Conservation (phyloP, 129 eudicot species). For the Centaurea solstitialis region DNA sequence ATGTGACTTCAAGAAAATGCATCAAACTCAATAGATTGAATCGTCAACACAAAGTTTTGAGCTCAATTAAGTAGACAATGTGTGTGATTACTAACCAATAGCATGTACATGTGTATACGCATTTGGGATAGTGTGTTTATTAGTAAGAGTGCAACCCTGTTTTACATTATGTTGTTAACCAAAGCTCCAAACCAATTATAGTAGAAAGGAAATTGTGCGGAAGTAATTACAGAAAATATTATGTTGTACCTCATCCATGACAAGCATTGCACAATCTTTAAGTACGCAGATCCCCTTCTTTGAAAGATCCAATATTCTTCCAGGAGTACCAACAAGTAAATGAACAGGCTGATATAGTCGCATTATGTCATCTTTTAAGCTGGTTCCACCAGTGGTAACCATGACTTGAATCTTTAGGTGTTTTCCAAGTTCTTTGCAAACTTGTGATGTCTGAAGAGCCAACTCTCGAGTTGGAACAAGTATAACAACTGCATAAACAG, state of each 20-base stretch:
- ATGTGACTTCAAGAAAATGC: neutral
- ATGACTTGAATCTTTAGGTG: conserved; percentile 87
- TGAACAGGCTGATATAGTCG: conserved; percentile 97
- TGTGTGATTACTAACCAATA: neutral
- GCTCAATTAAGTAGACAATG: neutral
- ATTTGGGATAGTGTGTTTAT: neutral
- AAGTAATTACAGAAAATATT: neutral
- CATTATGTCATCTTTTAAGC: conserved; percentile 97
- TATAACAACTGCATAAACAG: conserved; percentile 70
- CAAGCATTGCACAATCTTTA: conserved; percentile 79
- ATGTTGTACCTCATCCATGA: conserved; percentile 85
- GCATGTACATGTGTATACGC: neutral
- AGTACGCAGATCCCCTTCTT: conserved; percentile 79
- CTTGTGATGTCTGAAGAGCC: conserved; percentile 99
- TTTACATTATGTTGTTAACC: neutral
- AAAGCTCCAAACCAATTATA: neutral
- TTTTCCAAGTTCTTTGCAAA: conserved; percentile 98
- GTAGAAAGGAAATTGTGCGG: neutral
- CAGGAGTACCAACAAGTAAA: conserved; percentile 99
- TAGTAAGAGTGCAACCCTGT: neutral
- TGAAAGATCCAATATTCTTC: conserved; percentile 94
- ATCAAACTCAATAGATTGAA: neutral
- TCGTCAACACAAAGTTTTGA: neutral
- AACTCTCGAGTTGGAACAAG: conserved; percentile 98
- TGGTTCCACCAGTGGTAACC: conserved; percentile 98